Evolutionary conservation across 2,329 filamentous ascomycete species (phyloP).

Genomic region (Fusarium pseudograminearum): DNA sequence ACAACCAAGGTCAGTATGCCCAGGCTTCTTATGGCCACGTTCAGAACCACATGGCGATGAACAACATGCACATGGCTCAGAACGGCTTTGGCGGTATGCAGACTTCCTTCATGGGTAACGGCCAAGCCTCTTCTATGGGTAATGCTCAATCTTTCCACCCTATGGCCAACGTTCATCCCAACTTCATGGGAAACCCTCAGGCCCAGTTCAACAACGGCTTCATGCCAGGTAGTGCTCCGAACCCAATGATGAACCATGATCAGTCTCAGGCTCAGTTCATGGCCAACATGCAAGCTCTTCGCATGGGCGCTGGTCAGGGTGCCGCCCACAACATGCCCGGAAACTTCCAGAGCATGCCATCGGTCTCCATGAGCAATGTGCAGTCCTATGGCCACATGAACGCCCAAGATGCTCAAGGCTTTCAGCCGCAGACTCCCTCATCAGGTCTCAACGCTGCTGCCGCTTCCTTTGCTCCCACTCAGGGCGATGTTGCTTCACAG

Average conservation of each 20-base stretch:
- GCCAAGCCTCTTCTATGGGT: background rate
- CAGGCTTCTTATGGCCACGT: background rate
- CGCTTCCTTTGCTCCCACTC: background rate
- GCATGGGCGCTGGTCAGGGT: background rate
- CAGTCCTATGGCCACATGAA: background rate
- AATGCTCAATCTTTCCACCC: background rate
- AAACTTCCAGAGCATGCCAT: background rate
- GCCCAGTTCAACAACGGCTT: background rate
- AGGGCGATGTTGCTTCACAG: background rate
- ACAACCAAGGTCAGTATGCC: background rate
- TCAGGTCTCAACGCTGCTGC: background rate
- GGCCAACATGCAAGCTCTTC: background rate
- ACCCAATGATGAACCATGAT: background rate
- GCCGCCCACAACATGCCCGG: background rate
- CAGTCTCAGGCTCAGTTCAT: background rate
- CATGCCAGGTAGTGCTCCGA: no score
- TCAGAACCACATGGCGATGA: background rate
- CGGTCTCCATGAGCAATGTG: background rate
- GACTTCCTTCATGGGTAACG: background rate
- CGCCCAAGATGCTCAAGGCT: conserved; percentile 1
- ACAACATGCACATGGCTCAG: background rate
- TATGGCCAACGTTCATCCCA: background rate
- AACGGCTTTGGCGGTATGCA: background rate
- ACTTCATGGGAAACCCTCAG: background rate
- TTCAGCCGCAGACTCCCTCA: background rate